These are phyloP conservation scores for Angomonas ambiguus DNA, from an alignment of 208 protist genomes.

Conservation along the genomic window DNA sequence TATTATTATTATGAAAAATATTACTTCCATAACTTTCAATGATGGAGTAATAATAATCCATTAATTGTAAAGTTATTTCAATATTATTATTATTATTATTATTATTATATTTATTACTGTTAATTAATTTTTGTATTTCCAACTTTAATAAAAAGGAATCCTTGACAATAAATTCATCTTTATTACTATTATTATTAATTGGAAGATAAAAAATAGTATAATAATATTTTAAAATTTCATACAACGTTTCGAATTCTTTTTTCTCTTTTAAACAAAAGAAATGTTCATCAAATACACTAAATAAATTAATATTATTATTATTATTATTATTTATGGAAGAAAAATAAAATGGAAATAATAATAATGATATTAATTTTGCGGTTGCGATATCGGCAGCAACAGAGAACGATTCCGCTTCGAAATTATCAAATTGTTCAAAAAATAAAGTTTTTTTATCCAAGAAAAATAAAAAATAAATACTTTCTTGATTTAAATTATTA, in stretches of 20 bases:
- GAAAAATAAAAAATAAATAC: constrained; percentile 2
- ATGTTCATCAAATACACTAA: too few relatives aligned
- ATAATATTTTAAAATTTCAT: not conserved
- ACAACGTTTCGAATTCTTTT: too few relatives aligned
- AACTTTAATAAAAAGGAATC: too few relatives aligned
- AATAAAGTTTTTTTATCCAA: not conserved
- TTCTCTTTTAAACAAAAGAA: too few relatives aligned
- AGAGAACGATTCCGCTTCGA: not conserved
- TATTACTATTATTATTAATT: constrained; percentile 4
- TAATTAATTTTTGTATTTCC: not conserved
- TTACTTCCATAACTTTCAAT: too few relatives aligned
- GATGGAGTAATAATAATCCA: too few relatives aligned
- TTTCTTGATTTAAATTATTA: not conserved
- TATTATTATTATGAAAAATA: too few relatives aligned
- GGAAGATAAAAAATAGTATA: not conserved
- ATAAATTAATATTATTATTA: too few relatives aligned
- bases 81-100: constrained; percentile 1
- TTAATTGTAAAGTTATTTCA: too few relatives aligned
- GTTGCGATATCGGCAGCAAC: not conserved
- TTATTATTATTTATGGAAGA: not conserved
- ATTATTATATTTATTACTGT: not conserved
- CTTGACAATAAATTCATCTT: too few relatives aligned
- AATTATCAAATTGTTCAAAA: not conserved
- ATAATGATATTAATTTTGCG: not conserved
- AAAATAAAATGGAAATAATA: not conserved